These are phyloP conservation scores for Nyctanthes arbortristis DNA, from an alignment of 257 asterid species.

Conservation along the genomic window DNA sequence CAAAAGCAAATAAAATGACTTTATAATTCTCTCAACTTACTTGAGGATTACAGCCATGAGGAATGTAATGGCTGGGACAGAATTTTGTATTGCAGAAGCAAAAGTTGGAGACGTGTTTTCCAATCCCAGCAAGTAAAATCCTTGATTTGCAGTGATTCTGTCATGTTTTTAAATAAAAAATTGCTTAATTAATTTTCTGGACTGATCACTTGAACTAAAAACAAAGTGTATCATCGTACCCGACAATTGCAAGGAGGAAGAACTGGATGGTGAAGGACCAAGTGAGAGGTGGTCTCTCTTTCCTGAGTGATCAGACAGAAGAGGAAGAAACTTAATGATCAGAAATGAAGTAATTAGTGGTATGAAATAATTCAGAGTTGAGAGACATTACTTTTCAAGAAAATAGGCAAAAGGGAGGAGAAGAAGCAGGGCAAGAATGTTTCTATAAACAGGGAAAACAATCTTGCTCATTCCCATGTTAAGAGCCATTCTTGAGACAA, in stretches of 20 bases:
- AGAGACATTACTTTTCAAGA: conserved; percentile 71
- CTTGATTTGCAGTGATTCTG: conserved; percentile 96
- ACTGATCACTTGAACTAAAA: too few relatives aligned
- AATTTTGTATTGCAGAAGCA: conserved; percentile 93
- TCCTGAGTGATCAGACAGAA: conserved; percentile 46
- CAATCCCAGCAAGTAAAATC: conserved; percentile 88
- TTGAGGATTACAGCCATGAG: conserved; percentile 83
- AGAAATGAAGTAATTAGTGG: neutral
- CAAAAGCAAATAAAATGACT: too few relatives aligned
- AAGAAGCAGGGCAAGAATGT: conserved; percentile 81
- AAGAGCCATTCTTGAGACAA: conserved; percentile 90
- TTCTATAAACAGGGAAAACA: conserved; percentile 87
- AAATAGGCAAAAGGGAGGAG: conserved; percentile 95
- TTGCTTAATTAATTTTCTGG: too few relatives aligned
- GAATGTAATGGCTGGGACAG: conserved; percentile 96
- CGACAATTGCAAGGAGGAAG: conserved; percentile 89
- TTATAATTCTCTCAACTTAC: too few relatives aligned
- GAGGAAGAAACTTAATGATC: neutral
- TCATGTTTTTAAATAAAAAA: neutral
- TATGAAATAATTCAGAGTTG: neutral
- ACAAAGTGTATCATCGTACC: conserved; percentile 45
- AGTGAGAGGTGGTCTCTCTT: conserved; percentile 76
- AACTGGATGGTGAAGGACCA: conserved; percentile 71
- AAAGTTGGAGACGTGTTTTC: conserved; percentile 93
- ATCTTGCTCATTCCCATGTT: conserved; percentile 99